A percentile compares a stretch with the other conserved stretches of the same genome.
phyloP scores from a whole-genome alignment of 116 monocot species.

The Phalaenopsis hybrid region DNA sequence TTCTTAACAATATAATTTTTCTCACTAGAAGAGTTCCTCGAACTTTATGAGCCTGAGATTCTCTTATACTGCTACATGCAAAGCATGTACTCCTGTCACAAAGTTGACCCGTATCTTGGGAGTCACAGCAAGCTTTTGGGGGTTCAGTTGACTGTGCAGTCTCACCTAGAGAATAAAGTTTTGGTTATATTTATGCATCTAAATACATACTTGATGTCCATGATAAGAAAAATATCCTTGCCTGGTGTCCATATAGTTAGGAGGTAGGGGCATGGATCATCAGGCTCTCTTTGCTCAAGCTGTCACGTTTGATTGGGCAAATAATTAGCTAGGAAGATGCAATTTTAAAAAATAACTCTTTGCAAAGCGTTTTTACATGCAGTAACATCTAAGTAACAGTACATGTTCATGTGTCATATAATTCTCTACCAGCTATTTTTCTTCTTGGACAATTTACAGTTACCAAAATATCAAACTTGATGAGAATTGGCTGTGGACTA shows the following conservation, averaged over 20 bases:
- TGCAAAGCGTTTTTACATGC: background rate
- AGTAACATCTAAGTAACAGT: background rate
- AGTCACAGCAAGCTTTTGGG: conserved; percentile 35
- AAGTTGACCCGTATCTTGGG: conserved; percentile 26
- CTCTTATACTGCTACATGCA: conserved; percentile 43
- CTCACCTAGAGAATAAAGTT: conserved; percentile 32
- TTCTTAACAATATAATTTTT: background rate
- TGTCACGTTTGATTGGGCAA: conserved; percentile 13
- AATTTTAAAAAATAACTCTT: background rate
- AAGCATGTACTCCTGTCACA: conserved; percentile 39
- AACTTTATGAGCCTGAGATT: conserved; percentile 34
- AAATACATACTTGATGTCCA: background rate
- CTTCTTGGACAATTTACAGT: background rate
- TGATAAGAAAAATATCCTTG: conserved; percentile 15
- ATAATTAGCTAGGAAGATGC: background rate
- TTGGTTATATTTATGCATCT: background rate
- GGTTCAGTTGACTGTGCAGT: conserved; percentile 52
- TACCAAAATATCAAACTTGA: background rate
- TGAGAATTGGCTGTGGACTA: background rate
- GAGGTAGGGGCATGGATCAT: conserved; percentile 50
- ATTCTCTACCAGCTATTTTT: too few species aligned
- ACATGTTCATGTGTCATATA: background rate
- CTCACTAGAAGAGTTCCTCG: conserved; percentile 47
- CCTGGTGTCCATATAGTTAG: conserved; percentile 62
- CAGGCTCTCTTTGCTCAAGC: conserved; percentile 42